phyloP scores from a whole-genome alignment of 2,329 filamentous ascomycete genomes.

The Nigrospora oryzae region DNA sequence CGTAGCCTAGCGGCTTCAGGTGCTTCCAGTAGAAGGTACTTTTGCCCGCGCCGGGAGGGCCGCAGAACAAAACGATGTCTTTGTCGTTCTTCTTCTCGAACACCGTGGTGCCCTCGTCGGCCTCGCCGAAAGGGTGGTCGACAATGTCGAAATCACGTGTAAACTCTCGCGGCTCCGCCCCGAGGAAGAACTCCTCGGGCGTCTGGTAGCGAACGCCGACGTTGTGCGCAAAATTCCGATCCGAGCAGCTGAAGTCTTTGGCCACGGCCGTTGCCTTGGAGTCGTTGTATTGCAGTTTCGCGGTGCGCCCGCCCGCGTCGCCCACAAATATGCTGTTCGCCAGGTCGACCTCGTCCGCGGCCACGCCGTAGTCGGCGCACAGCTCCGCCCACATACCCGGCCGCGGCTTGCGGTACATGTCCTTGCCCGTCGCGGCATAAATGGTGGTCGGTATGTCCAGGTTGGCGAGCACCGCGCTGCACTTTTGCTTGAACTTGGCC shows the following conservation, averaged over 20 bases:
- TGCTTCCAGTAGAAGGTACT: slow-evolving; percentile 81
- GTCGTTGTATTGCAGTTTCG: slow-evolving; percentile 37
- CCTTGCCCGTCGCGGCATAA: slow-evolving; percentile 79
- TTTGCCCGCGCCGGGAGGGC: slow-evolving; percentile 84
- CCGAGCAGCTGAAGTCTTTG: slow-evolving; percentile 59
- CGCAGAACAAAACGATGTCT: slow-evolving; percentile 80
- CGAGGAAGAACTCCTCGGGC: slow-evolving; percentile 86
- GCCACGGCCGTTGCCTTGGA: slow-evolving; percentile 13
- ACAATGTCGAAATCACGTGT: slow-evolving; percentile 63
- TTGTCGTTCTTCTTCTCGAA: slow-evolving; percentile 54
- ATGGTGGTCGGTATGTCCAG: slow-evolving; percentile 70
- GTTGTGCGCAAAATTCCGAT: slow-evolving; percentile 78
- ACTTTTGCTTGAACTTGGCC: slow-evolving; percentile 75
- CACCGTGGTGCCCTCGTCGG: slow-evolving; percentile 13
- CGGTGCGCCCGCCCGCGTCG: slow-evolving; percentile 63
- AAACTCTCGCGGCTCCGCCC: slow-evolving; percentile 57
- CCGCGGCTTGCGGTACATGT: slow-evolving; percentile 80
- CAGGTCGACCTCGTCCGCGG: slow-evolving; percentile 55
- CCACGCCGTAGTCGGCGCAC: slow-evolving; percentile 50
- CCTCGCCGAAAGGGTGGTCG: slow-evolving; percentile 37
- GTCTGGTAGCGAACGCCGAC: slow-evolving; percentile 73
- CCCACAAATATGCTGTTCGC: slow-evolving; percentile 76
- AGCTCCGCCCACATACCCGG: slow-evolving; percentile 76
- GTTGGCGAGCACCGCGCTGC: slow-evolving; percentile 57
- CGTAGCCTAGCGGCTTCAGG: slow-evolving; percentile 70